Base-by-base conservation (phyloP, 2,329 filamentous ascomycete genomes). In the Paracoccidioides brasiliensis region DNA sequence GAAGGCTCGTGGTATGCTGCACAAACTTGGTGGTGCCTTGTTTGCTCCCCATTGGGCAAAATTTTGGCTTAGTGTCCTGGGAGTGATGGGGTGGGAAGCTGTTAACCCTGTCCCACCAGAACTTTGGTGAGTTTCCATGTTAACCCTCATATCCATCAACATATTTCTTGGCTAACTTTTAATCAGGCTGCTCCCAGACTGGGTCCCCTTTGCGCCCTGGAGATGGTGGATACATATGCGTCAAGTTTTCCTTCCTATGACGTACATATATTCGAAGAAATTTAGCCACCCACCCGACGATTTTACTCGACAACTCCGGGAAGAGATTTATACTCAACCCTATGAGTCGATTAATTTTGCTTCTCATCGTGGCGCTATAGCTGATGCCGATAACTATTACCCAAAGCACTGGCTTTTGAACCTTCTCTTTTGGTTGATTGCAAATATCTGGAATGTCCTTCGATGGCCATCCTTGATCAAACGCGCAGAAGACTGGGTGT, bases 141-240 rank as follows among this genome's bases (percentile, higher is more conserved):
- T n/a, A 5, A 4, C 28, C 44, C 38, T 40, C 3, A 28, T 22
- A 6, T 32, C 2, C 5, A 22, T 41, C 32, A 15, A 41, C 30
- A 22, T 4, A n/a, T 37, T 38, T 41, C 38, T 32, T 15, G 42
- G 53, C 37, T 57, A 65, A 53, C 22, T 51, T 53, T 52, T 28
- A 2, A 40, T 3, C 55, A 78, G 76, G 76, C 77, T 95, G 43
- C 74, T 96, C 3, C 90, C 90, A 0, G 88, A 95, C 69, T 95
- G 89, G 89, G 79, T 89, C 3, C 90, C 90, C 0, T 79, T 95
- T 65, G 83, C 89, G 4, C 91, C 91, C 0, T 95, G 90, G 89
- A 78, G 89, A 61, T 96, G 91, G 90, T 96, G 90, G 91, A 88
- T 97, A 64, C 93, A 98, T 64, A 96, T 96, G 70, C 88, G 93